These are phyloP conservation scores for Evansstolkia leycettana DNA, from an alignment of 495 filamentous ascomycete genomes.

Conservation along the genomic window DNA sequence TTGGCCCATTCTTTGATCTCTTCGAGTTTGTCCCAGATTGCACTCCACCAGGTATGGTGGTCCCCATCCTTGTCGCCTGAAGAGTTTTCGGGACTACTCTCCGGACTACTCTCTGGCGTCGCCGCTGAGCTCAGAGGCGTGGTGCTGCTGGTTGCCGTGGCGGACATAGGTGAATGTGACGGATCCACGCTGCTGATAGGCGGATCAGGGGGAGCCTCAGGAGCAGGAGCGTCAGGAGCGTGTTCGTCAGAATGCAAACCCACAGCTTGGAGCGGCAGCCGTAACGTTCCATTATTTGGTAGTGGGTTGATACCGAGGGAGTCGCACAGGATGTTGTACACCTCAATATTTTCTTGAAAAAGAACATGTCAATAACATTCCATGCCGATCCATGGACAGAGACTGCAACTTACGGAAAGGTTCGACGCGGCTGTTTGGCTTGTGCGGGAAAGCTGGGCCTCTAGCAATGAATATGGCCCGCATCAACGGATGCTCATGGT, in stretches of 20 bases:
- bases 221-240: constrained; percentile 9
- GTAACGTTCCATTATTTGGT: constrained; percentile 80
- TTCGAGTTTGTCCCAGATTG: constrained; percentile 21
- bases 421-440: constrained; percentile 65
- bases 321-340: constrained; percentile 91
- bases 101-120: background rate
- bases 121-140: constrained; percentile 2
- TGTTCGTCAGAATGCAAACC: constrained; percentile 50
- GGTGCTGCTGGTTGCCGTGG: background rate
- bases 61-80: constrained; percentile 14
- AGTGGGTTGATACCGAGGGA: constrained; percentile 54
- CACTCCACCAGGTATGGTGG: constrained; percentile 21
- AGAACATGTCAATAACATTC: constrained; percentile 9
- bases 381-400: too few relatives aligned
- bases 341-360: constrained; percentile 70
- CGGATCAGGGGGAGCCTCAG: constrained; percentile 29
- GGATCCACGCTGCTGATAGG: constrained; percentile 6
- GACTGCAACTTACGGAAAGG: constrained; percentile 86
- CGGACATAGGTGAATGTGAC: background rate
- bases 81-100: constrained; percentile 7
- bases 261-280: constrained; percentile 58
- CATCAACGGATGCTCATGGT: constrained; percentile 84
- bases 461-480: constrained; percentile 81
- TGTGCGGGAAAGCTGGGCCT: constrained; percentile 79
- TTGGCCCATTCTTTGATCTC: constrained; percentile 27